Evolutionary conservation across 2,329 filamentous ascomycete genomes (phyloP).

Genomic region (Fusarium floridanum): DNA sequence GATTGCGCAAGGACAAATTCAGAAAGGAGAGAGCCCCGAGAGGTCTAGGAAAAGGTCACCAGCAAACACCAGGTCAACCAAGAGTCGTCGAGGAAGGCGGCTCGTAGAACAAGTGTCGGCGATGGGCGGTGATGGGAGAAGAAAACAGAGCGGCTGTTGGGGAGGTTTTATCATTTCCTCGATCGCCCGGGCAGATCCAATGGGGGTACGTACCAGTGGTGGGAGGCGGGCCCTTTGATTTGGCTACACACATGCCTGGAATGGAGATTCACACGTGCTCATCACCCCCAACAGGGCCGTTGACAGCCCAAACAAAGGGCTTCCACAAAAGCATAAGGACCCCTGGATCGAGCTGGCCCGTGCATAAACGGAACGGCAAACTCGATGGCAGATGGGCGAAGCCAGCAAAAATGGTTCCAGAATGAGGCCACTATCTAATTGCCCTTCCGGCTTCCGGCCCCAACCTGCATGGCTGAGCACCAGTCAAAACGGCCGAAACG

Average conservation of each 20-base stretch:
- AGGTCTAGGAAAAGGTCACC: conserved; percentile 28
- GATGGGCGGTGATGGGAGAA: conserved; percentile 43
- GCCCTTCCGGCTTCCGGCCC: conserved; percentile 51
- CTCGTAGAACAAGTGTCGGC: conserved; percentile 36
- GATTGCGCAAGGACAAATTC: conserved; percentile 15
- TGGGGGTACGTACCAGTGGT: conserved; percentile 33
- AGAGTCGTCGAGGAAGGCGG: conserved; percentile 39
- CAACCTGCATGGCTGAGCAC: conserved; percentile 27
- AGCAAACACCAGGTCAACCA: conserved; percentile 35
- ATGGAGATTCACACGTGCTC: conserved; percentile 26
- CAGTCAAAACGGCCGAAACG: conserved; percentile 29
- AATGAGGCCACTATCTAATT: conserved; percentile 53
- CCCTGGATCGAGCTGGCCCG: conserved; percentile 29
- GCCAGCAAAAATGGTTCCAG: conserved; percentile 46
- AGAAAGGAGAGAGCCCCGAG: conserved; percentile 16
- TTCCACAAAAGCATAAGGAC: conserved; percentile 23
- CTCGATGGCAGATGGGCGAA: conserved; percentile 33
- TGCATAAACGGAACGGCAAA: conserved; percentile 25
- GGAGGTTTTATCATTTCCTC: conserved; percentile 51
- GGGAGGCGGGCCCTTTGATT: conserved; percentile 28
- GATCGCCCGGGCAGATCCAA: conserved; percentile 37
- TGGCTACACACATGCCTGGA: conserved; percentile 18
- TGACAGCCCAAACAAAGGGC: neutral
- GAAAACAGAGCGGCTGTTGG: conserved; percentile 44
- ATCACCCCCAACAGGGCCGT: neutral